Evolutionary conservation across 176 grass and related monocot species (phyloP).

Genomic region (Zoysia pacifica): DNA sequence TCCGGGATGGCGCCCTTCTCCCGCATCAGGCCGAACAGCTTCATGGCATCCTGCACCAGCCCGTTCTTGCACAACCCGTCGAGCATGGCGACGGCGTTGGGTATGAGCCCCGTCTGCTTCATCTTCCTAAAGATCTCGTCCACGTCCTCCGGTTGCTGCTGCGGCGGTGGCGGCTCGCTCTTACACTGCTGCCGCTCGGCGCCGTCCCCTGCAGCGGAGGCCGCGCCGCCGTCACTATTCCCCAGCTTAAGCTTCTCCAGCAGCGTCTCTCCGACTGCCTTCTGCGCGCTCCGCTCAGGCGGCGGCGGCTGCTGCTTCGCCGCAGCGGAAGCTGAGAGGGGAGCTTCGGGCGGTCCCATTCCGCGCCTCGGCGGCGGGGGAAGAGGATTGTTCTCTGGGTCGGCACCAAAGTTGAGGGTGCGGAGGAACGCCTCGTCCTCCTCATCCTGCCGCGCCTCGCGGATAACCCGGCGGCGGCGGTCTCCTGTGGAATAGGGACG

Average conservation of each 20-base stretch:
- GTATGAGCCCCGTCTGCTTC: slow-evolving; percentile 88
- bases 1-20: slow-evolving; percentile 93
- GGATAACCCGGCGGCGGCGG: slow-evolving; percentile 44
- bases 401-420: slow-evolving; percentile 61
- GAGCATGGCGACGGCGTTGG: slow-evolving; percentile 90
- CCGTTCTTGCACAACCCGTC: slow-evolving; percentile 90
- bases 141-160: slow-evolving; percentile 53
- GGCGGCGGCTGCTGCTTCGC: slow-evolving; percentile 12
- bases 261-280: slow-evolving; percentile 55
- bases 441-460: slow-evolving; percentile 48
- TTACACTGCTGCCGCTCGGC: slow-evolving; percentile 13
- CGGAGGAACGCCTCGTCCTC: slow-evolving; percentile 72
- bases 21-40: slow-evolving; percentile 84
- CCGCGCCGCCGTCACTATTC: slow-evolving; percentile 13
- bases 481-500: slow-evolving; percentile 45
- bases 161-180: slow-evolving; percentile 4
- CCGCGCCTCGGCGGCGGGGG: slow-evolving; percentile 10
- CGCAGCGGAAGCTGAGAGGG: neutral
- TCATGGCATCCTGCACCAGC: slow-evolving; percentile 91
- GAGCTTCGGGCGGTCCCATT: slow-evolving; percentile 18
- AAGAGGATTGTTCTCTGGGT: slow-evolving; percentile 42
- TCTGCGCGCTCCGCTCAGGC: slow-evolving; percentile 37
- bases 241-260: slow-evolving; percentile 69
- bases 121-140: slow-evolving; percentile 86
- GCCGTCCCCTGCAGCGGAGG: neutral